A percentile compares a stretch with the other conserved stretches of the same genome.
Evolutionary conservation across 805 yeast species (phyloP).

Genomic region (Huiozyma sinensis): DNA sequence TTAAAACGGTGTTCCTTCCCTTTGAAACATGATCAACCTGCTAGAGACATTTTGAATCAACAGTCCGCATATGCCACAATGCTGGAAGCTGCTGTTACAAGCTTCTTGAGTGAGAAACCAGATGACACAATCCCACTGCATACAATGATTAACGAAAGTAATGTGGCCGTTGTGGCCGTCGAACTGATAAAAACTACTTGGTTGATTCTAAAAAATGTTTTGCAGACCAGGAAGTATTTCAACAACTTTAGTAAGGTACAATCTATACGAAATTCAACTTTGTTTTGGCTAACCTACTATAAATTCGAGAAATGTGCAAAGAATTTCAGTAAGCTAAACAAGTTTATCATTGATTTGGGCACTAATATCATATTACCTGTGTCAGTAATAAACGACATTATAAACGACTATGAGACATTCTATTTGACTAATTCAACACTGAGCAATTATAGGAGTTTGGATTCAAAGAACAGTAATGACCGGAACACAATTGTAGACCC

Average conservation of each 20-base stretch:
- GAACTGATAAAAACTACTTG: constrained; percentile 27
- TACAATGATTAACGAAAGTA: constrained; percentile 31
- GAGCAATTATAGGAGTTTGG: constrained; percentile 9
- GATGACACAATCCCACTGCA: constrained; percentile 19
- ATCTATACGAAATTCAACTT: constrained; percentile 30
- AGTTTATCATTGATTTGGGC: constrained; percentile 37
- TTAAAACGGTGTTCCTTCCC: constrained; percentile 16
- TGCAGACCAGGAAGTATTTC: constrained; percentile 27
- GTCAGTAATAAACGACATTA: constrained; percentile 33
- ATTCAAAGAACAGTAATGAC: neutral
- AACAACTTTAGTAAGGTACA: constrained; percentile 18
- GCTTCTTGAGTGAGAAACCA: constrained; percentile 13
- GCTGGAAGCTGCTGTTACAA: constrained; percentile 16
- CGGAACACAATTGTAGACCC: constrained; percentile 13
- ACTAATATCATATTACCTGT: constrained; percentile 39
- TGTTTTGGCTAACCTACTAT: constrained; percentile 50
- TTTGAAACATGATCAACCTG: constrained; percentile 10
- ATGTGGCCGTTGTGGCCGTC: constrained; percentile 31
- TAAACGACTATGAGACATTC: constrained; percentile 27
- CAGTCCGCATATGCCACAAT: constrained; percentile 16
- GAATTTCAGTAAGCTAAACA: constrained; percentile 36
- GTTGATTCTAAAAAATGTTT: constrained; percentile 21
- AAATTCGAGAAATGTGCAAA: constrained; percentile 39
- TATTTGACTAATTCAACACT: constrained; percentile 29
- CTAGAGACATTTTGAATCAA: constrained; percentile 10